A percentile compares a stretch with the other conserved stretches of the same genome.
These are phyloP conservation scores for Bruguiera sexangula DNA, from an alignment of 345 rosid species.

Conservation along the genomic window DNA sequence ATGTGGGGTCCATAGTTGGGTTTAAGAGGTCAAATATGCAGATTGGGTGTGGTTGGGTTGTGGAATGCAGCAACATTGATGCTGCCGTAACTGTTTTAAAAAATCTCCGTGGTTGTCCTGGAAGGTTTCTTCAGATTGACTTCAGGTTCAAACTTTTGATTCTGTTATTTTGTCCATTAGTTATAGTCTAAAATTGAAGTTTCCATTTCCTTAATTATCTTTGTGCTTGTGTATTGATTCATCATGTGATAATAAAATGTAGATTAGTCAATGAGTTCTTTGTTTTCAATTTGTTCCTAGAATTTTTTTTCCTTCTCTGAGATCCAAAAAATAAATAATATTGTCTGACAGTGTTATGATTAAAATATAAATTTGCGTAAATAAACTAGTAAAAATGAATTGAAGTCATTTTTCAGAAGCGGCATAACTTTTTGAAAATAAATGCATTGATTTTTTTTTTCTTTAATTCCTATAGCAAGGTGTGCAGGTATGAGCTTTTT, in stretches of 20 bases:
- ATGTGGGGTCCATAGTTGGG: constrained; percentile 33
- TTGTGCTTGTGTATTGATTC: neutral
- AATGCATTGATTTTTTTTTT: too few species aligned
- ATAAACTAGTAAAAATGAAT: too few species aligned
- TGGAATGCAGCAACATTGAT: constrained; percentile 42
- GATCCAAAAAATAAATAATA: too few species aligned
- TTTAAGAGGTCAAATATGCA: constrained; percentile 31
- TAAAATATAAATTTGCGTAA: too few species aligned
- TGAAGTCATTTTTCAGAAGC: too few species aligned
- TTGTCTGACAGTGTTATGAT: too few species aligned
- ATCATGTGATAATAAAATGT: neutral
- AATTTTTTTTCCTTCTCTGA: too few species aligned
- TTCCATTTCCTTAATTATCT: neutral
- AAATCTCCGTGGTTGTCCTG: constrained; percentile 42
- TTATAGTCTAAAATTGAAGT: neutral
- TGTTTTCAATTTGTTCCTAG: too few species aligned
- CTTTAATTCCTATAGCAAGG: too few species aligned
- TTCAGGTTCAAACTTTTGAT: constrained; percentile 37
- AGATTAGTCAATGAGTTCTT: too few species aligned
- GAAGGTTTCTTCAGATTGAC: constrained; percentile 45
- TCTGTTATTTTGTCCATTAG: neutral
- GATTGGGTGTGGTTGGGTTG: constrained; percentile 45
- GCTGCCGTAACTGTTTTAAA: constrained; percentile 36
- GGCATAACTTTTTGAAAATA: too few species aligned
- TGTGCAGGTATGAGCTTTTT: too few species aligned